These are phyloP conservation scores for Rhizomucor pusillus DNA, from an alignment of 371 early-diverging fungal genomes.

Conservation along the genomic window DNA sequence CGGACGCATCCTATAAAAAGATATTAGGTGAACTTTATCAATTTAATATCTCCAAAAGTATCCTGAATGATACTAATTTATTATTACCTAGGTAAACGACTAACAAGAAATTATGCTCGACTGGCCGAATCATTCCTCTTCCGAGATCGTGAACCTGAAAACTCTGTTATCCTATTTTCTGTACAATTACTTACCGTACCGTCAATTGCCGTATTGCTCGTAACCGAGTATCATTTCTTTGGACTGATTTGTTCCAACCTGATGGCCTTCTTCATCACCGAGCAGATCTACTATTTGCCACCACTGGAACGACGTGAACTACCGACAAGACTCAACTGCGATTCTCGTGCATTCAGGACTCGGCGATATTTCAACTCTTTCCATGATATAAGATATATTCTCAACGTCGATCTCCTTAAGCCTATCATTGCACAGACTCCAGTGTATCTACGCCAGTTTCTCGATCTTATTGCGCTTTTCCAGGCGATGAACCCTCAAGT, in stretches of 20 bases:
- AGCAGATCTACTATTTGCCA: constrained; percentile 32
- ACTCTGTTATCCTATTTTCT: constrained; percentile 84
- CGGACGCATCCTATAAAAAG: constrained; percentile 75
- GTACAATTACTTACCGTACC: constrained; percentile 95
- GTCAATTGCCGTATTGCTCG: constrained; percentile 78
- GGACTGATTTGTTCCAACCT: constrained; percentile 67
- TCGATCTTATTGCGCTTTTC: constrained; percentile 78
- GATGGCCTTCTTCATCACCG: constrained; percentile 66
- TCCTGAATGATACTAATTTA: neutral
- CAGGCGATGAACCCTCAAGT: constrained; percentile 92
- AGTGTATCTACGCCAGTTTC: constrained; percentile 68
- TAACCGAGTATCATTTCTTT: constrained; percentile 75
- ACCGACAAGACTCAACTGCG: constrained; percentile 70
- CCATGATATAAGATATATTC: constrained; percentile 81
- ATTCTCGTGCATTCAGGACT: constrained; percentile 74
- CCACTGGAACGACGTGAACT: constrained; percentile 33
- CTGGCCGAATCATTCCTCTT: constrained; percentile 73
- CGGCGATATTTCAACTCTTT: constrained; percentile 86
- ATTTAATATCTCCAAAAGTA: neutral
- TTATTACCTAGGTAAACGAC: constrained; percentile 42
- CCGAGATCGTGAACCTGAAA: constrained; percentile 85
- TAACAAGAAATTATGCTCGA: constrained; percentile 76
- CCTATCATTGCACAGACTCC: constrained; percentile 54
- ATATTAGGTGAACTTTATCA: constrained; percentile 55
- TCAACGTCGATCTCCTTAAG: constrained; percentile 61